phyloP scores from a whole-genome alignment of 176 grass and related monocot genomes.

The Microstegium vimineum region DNA sequence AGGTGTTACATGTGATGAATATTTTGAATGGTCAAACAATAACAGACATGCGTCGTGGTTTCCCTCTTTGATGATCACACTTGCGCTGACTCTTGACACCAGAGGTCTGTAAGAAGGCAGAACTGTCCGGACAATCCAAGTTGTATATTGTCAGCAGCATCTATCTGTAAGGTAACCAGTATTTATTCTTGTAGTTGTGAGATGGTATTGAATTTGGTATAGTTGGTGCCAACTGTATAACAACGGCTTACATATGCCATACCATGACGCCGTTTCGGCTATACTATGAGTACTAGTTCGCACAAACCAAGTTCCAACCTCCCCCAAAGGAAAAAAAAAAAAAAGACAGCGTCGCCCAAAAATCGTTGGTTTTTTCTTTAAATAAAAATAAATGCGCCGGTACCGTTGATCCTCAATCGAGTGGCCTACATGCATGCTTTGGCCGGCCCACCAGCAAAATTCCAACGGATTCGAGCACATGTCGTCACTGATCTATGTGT shows the following conservation, averaged over 20 bases:
- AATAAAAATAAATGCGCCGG: too few species aligned
- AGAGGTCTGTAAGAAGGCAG: not conserved
- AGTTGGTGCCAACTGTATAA: conserved; percentile 14
- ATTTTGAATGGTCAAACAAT: not conserved
- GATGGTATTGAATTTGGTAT: not conserved
- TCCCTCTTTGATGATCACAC: not conserved
- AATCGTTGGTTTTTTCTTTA: not conserved
- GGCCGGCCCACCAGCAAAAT: not conserved
- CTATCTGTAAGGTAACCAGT: not conserved
- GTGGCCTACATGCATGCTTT: not conserved
- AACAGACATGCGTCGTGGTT: not conserved
- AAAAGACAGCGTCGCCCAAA: not conserved
- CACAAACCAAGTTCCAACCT: not conserved
- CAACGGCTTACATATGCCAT: conserved; percentile 8
- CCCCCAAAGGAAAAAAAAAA: not conserved
- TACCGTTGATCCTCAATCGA: not conserved
- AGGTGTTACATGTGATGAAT: not conserved
- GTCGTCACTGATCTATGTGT: conserved; percentile 11
- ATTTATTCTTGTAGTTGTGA: not conserved
- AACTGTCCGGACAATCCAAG: not conserved
- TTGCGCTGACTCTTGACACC: not conserved
- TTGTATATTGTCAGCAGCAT: not conserved
- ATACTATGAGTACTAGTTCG: too few species aligned
- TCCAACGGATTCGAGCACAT: conserved; percentile 9
- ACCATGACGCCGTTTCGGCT: not conserved